Conservation (phyloP, 345 rosid genomes). For the Pugionium cornutum region DNA sequence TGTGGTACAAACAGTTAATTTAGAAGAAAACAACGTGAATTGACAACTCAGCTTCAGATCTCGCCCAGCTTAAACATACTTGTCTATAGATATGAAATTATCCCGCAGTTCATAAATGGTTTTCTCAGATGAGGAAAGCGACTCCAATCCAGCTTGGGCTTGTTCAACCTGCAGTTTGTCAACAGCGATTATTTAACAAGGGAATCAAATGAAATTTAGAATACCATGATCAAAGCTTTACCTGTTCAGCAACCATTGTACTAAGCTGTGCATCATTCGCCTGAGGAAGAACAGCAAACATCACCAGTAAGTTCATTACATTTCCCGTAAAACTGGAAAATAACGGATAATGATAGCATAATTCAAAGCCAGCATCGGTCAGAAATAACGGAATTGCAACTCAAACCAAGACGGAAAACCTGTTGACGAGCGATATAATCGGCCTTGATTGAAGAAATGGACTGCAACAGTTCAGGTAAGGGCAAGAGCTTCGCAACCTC, state of each 20-base stretch:
- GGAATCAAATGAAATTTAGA: not conserved
- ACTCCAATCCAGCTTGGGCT: slow-evolving; percentile 78
- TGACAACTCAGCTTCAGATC: slow-evolving; percentile 6
- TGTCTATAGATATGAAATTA: slow-evolving; percentile 80
- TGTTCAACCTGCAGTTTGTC: slow-evolving; percentile 72
- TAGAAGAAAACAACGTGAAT: not conserved
- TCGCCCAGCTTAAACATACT: slow-evolving; percentile 46
- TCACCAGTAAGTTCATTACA: slow-evolving; percentile 9
- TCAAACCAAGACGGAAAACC: slow-evolving; percentile 42
- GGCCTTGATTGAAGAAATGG: slow-evolving; percentile 79
- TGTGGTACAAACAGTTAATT: slow-evolving; percentile 41
- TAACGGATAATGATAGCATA: not conserved
- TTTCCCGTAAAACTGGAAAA: not conserved
- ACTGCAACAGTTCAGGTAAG: slow-evolving; percentile 80
- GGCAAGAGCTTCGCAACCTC: slow-evolving; percentile 97
- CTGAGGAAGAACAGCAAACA: slow-evolving; percentile 39
- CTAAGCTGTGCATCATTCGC: slow-evolving; percentile 99
- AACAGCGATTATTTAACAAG: not conserved
- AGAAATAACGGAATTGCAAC: slow-evolving; percentile 7
- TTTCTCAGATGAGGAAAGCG: slow-evolving; percentile 74
- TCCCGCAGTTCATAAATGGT: slow-evolving; percentile 69
- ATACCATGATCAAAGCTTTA: slow-evolving; percentile 7
- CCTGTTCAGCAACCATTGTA: slow-evolving; percentile 99
- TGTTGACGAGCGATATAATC: slow-evolving; percentile 97
- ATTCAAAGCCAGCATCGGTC: slow-evolving; percentile 11